A percentile compares a stretch with the other conserved stretches of the same genome.
Conservation (phyloP, 257 asterid species). For the Agastache rugosa region DNA sequence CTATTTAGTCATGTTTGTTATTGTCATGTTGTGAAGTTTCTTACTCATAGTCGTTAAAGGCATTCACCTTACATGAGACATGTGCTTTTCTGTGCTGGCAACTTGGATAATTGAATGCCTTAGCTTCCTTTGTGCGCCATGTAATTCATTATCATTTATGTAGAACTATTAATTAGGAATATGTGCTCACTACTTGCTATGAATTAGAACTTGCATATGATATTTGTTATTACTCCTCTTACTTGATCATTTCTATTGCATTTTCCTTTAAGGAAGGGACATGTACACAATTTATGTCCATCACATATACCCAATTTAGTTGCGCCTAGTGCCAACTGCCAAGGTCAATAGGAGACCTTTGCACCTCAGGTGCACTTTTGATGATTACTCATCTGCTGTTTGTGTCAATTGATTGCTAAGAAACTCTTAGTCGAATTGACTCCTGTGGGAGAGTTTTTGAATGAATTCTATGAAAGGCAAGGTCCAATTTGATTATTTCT, state of each 20-base stretch:
- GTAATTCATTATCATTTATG: neutral
- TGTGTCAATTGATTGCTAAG: conserved; percentile 14
- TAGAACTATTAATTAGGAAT: neutral
- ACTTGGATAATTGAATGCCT: neutral
- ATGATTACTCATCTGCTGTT: neutral
- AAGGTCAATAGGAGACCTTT: neutral
- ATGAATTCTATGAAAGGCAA: neutral
- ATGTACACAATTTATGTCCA: neutral
- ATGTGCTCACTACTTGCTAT: neutral
- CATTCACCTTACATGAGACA: neutral
- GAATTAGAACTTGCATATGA: neutral
- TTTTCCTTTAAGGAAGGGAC: neutral
- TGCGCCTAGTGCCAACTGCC: neutral
- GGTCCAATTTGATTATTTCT: neutral
- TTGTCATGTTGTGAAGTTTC: neutral
- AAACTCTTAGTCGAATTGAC: neutral
- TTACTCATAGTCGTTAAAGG: conserved; percentile 10
- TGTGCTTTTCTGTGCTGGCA: neutral
- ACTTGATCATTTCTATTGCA: neutral
- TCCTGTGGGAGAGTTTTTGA: conserved; percentile 17
- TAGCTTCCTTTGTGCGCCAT: neutral
- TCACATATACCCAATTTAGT: neutral
- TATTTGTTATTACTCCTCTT: neutral
- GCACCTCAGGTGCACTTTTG: neutral
- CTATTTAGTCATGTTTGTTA: neutral